Evolutionary conservation across 495 filamentous ascomycete species (phyloP), one percentile per base, ranked within the genome.

Genomic region (Hyaloscypha variabilis): DNA sequence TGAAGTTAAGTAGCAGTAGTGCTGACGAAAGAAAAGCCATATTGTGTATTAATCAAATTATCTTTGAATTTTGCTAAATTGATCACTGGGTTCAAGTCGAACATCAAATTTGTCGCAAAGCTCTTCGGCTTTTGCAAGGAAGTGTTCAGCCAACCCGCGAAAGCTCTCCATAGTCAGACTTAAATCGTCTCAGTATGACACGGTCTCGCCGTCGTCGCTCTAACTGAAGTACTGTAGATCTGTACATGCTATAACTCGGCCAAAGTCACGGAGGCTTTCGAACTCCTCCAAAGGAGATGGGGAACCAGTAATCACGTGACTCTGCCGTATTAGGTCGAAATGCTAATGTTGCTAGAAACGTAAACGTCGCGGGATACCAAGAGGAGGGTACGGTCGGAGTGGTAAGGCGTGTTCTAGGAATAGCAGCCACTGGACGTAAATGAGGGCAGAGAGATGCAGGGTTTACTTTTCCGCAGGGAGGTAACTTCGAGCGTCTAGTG

Each of bases 401-500:
- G 50, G 50, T 34, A 67, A 34, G 30, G 30, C 30, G 30, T 34
- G 11, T 34, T 34, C 30, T 4, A 34, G 30, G 30, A 34, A 34
- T 34, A 34, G 30, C 30, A 67, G 59, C 34, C 65, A 31, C 42
- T 67, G 59, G 51, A 63, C 63, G 23, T 67, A 67, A 55, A 63
- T 67, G 21, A 67, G 52, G 25, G 39, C 57, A 50, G 59, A 62
- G 26, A 67, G 59, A 63, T 50, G 34, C 19, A 59, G 65, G 28
- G 59, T 67, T 26, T 14, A 67, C 36, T 67, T 58, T 52, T 34
- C 57, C 3, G 59, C 65, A 17, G 50, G 58, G 31, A 62, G 26
- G 60, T 63, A 67, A 8, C 49, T 51, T 42, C 23, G 58, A 50
- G 59, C 59, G 53, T 67, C 58, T 57, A 23, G 5, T 6, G 31